These are phyloP conservation scores for Wickerhamia fluorescens DNA, from an alignment of 805 yeast species.

Conservation along the genomic window DNA sequence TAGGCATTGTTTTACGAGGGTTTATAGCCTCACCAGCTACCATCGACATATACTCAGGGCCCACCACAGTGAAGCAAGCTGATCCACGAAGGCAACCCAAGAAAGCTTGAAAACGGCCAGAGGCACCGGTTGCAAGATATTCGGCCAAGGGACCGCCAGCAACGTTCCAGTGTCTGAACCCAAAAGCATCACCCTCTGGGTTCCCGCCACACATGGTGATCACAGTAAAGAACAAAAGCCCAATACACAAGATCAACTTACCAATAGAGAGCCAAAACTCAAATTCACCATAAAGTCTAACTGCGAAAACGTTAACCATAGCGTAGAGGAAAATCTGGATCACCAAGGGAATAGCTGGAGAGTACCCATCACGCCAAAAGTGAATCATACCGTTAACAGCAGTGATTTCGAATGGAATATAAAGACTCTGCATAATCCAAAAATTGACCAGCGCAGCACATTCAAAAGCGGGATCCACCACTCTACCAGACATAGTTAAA, in stretches of 20 bases:
- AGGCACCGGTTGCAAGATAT: constrained; percentile 42
- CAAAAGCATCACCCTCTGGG: constrained; percentile 53
- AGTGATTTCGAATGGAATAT: constrained; percentile 78
- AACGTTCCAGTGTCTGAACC: constrained; percentile 39
- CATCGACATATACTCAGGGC: constrained; percentile 82
- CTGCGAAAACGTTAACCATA: constrained; percentile 64
- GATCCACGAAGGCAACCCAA: constrained; percentile 53
- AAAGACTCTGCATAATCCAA: constrained; percentile 37
- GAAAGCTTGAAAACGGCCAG: constrained; percentile 70
- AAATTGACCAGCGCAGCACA: constrained; percentile 19
- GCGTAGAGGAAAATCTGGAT: constrained; percentile 61
- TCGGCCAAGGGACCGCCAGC: constrained; percentile 38
- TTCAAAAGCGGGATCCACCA: constrained; percentile 32
- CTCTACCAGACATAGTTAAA: constrained; percentile 31
- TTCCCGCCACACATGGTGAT: constrained; percentile 85
- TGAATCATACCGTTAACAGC: constrained; percentile 74
- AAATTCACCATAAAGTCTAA: constrained; percentile 68
- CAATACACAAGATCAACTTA: constrained; percentile 57
- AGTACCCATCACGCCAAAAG: constrained; percentile 72
- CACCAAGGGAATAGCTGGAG: constrained; percentile 62
- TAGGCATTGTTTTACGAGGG: constrained; percentile 69
- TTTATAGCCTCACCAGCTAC: constrained; percentile 74
- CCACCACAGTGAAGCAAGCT: constrained; percentile 76
- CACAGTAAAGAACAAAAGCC: constrained; percentile 68
- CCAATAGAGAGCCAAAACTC: constrained; percentile 75